These are phyloP conservation scores for Juncus inflexus DNA, from an alignment of 176 grass and related monocot genomes.

Conservation along the genomic window DNA sequence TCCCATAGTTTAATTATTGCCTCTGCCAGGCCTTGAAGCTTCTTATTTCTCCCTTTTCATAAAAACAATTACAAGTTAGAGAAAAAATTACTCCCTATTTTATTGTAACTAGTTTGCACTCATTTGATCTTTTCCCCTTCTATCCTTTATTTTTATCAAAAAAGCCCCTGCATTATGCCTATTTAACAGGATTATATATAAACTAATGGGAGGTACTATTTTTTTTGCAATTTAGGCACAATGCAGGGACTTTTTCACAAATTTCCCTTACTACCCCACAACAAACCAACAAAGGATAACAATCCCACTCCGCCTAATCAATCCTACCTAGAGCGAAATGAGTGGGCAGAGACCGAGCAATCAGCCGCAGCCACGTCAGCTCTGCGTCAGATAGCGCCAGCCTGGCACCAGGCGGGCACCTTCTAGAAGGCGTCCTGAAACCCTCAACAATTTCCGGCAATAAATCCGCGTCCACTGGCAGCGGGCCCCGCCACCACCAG, in stretches of 20 bases:
- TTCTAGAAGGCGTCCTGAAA: conserved; percentile 62
- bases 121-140: too few relatives aligned
- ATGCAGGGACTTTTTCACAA: too few relatives aligned
- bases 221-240: too few relatives aligned
- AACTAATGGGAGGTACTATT: too few relatives aligned
- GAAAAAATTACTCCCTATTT: not conserved
- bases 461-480: conserved; percentile 88
- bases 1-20: conserved; percentile 94
- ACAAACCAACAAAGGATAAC: not conserved
- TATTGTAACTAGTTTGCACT: too few relatives aligned
- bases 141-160: too few relatives aligned
- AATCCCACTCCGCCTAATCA: not conserved
- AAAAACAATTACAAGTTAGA: conserved; percentile 17
- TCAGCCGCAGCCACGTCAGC: conserved; percentile 68
- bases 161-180: too few relatives aligned
- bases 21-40: conserved; percentile 77
- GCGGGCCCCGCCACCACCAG: conserved; percentile 93
- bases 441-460: conserved; percentile 58
- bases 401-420: conserved; percentile 53
- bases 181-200: too few relatives aligned
- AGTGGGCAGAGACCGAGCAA: conserved; percentile 68
- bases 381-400: conserved; percentile 53
- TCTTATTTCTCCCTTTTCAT: conserved; percentile 62
- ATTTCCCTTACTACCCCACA: too few relatives aligned
- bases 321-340: conserved; percentile 86